Evolutionary conservation across 345 rosid genomes (phyloP), one percentile per base, ranked within the genome.

Genomic region (Balakata baccata): DNA sequence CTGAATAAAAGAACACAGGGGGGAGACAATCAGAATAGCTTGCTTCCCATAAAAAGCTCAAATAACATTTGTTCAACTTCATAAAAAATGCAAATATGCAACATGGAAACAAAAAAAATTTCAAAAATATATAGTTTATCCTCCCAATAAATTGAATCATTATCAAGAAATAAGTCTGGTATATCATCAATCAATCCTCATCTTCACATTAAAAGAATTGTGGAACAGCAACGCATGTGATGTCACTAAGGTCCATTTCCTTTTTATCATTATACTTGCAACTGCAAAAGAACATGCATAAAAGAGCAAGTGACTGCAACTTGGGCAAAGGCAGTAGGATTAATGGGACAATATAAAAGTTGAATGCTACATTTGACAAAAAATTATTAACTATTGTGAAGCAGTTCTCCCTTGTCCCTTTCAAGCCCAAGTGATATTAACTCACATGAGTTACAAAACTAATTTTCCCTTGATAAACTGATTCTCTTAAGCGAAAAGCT

Each of bases 1-100:
- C 99, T 95, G 88, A 84, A 82, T 78, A 78, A 73, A 84, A 80
- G 69, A 74, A 74, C 68, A 84, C 68, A 72, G 66, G 61, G 74
- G 77, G 72, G 81, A 75, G 67, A 74, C 9, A n/a, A 79, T 87
- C 78, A 87, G 86, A 81, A 73, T 2, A 47, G 10, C 57, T 58
- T 75, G 70, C 66, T 70, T 78, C 79, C 79, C 43, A 65, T 4
- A 7, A 45, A 41, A 77, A 47, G 68, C 60, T 59, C 56, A 70
- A 60, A 37, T 53, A 58, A 57, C 18, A 60, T 75, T 75, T 61
- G 67, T 49, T 23, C 29, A 65, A 68, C 62, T 61, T 20, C 34
- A 68, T n/a, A 66, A 51, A 74, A 63, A 53, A 64, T 38, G 34
- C 7, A 23, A 39, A 11, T 29, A 49, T 7, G 11, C 45, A 74